These are phyloP conservation scores for Aspergillus pseudoglaucus DNA, from an alignment of 2,329 filamentous ascomycete genomes.

Conservation along the genomic window DNA sequence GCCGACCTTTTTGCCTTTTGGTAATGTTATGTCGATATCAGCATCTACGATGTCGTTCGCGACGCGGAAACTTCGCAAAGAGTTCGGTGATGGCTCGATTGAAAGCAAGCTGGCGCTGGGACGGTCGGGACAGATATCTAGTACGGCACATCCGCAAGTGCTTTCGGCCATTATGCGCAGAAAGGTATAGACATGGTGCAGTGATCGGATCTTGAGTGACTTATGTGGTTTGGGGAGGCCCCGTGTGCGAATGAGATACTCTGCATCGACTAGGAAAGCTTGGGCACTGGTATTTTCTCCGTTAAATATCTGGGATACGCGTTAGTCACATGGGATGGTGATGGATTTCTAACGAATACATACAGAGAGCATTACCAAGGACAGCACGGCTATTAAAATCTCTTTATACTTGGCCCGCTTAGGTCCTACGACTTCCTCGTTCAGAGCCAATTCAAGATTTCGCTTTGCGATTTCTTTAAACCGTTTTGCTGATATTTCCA, in stretches of 20 bases:
- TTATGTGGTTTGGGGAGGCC: slow-evolving; percentile 21
- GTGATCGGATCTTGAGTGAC: slow-evolving; percentile 20
- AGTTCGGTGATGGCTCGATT: too few relatives aligned
- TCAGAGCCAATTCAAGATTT: slow-evolving; percentile 13
- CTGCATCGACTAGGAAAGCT: slow-evolving; percentile 23
- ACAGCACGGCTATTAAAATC: slow-evolving; percentile 18
- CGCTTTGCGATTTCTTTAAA: slow-evolving; percentile 8
- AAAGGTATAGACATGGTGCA: slow-evolving; percentile 26
- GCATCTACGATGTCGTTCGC: too few relatives aligned
- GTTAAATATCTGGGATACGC: slow-evolving; percentile 1
- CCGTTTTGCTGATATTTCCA: neutral
- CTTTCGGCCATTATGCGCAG: too few relatives aligned
- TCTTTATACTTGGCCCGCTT: slow-evolving; percentile 23
- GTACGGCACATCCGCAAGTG: too few relatives aligned
- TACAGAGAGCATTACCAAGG: slow-evolving; percentile 16
- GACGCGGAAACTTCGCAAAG: too few relatives aligned
- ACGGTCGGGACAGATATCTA: too few relatives aligned
- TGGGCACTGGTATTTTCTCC: slow-evolving; percentile 16
- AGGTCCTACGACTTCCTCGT: slow-evolving; percentile 10
- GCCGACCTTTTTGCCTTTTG: too few relatives aligned
- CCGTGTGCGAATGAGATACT: slow-evolving; percentile 20
- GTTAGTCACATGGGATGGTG: neutral
- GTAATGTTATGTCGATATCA: too few relatives aligned
- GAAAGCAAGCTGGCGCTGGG: too few relatives aligned
- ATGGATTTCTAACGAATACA: neutral